Percentiles rank a stretch among this genome's conserved stretches.
Conservation (phyloP, 2,329 filamentous ascomycete species). For the Alternaria viburni region DNA sequence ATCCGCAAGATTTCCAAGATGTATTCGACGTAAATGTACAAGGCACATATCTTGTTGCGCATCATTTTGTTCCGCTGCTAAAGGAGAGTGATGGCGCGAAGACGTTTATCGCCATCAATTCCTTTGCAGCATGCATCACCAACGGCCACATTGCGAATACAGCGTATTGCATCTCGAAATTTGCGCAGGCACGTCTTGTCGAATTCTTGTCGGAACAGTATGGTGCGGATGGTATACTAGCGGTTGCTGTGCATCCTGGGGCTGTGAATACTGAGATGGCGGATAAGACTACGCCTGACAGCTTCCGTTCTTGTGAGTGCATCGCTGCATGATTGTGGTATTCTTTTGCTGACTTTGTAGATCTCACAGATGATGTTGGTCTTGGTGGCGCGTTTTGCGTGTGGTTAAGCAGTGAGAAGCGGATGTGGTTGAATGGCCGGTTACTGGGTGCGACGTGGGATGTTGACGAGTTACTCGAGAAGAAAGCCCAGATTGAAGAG, state of each 20-base stretch:
- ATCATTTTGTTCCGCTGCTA: constrained; percentile 44
- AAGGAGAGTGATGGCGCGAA: constrained; percentile 23
- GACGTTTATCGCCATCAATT: constrained; percentile 34
- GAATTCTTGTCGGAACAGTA: constrained; percentile 37
- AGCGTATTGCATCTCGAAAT: constrained; percentile 39
- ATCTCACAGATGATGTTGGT: constrained; percentile 36
- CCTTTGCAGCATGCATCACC: constrained; percentile 45
- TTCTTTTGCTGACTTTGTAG: constrained; percentile 10
- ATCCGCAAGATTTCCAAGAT: constrained; percentile 42
- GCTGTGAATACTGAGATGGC: constrained; percentile 41
- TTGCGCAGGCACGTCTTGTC: constrained; percentile 35
- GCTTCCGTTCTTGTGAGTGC: constrained; percentile 32
- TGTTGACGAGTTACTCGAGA: constrained; percentile 33
- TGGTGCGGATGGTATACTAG: constrained; percentile 27
- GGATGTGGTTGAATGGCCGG: constrained; percentile 41
- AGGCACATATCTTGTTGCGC: constrained; percentile 47
- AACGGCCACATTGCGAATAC: constrained; percentile 50
- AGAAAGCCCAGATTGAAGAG: constrained; percentile 26
- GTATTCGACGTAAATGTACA: constrained; percentile 48
- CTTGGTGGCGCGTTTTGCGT: constrained; percentile 44
- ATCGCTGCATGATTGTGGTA: neutral
- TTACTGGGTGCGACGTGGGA: constrained; percentile 40
- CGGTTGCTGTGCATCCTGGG: constrained; percentile 40
- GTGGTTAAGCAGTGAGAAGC: constrained; percentile 39
- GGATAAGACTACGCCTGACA: constrained; percentile 29